A percentile compares a stretch with the other conserved stretches of the same genome.
These are phyloP conservation scores for Ophiostoma sp. DNA, from an alignment of 2,329 filamentous ascomycete species.

Conservation along the genomic window DNA sequence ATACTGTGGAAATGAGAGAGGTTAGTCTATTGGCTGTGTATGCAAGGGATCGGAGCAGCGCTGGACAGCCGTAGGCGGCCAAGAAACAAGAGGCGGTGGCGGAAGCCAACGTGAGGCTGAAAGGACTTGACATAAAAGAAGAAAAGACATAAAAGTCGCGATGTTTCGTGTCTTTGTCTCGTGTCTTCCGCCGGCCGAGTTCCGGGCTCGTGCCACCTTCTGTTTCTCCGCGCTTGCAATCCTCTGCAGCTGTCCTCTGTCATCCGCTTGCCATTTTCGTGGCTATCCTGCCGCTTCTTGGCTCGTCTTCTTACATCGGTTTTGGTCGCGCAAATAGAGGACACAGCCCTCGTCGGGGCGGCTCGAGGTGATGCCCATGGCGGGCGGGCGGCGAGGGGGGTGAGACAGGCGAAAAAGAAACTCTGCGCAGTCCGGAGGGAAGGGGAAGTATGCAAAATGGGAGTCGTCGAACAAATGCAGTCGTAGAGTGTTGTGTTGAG, in stretches of 20 bases:
- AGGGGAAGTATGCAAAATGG: neutral
- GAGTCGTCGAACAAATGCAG: neutral
- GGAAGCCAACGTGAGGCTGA: neutral
- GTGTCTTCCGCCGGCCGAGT: neutral
- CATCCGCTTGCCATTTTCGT: neutral
- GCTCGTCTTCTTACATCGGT: conserved; percentile 65
- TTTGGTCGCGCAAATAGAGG: conserved; percentile 88
- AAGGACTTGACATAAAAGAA: conserved; percentile 28
- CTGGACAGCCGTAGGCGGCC: neutral
- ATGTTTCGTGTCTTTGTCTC: conserved; percentile 10
- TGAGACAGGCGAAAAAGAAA: conserved; percentile 1
- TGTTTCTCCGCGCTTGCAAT: neutral
- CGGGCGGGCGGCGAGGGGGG: conserved; percentile 33
- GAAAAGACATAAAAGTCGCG: neutral
- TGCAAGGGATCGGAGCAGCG: neutral
- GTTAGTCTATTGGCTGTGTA: neutral
- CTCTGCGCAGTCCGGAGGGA: neutral
- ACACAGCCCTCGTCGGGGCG: conserved; percentile 78
- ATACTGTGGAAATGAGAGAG: conserved; percentile 58
- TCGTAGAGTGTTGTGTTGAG: neutral
- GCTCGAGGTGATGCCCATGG: conserved; percentile 92
- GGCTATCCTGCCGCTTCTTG: neutral
- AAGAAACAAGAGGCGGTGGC: neutral
- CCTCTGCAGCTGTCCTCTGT: neutral
- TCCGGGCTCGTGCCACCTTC: neutral